Conservation (phyloP, 345 rosid genomes). For the Corchorus olitorius region DNA sequence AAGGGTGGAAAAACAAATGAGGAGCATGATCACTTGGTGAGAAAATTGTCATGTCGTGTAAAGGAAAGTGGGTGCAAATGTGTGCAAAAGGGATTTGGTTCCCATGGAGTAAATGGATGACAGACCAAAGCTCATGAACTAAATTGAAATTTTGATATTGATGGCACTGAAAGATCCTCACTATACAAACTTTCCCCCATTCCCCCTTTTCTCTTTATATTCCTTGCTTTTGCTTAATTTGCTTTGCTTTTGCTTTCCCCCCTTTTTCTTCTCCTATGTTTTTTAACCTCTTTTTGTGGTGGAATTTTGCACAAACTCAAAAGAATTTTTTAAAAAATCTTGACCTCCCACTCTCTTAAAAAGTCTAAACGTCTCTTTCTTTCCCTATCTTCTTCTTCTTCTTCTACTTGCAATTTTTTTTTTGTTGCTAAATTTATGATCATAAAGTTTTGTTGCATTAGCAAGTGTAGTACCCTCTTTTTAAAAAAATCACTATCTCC, state of each 20-base stretch:
- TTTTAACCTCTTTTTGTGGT: slow-evolving; percentile 18
- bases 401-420: slow-evolving; percentile 1
- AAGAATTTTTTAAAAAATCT: slow-evolving; percentile 31
- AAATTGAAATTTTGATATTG: slow-evolving; percentile 26
- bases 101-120: slow-evolving; percentile 54
- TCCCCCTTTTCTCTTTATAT: background rate
- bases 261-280: slow-evolving; percentile 7
- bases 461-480: background rate
- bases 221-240: background rate
- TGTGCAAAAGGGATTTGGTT: slow-evolving; percentile 41
- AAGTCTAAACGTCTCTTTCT: slow-evolving; percentile 33
- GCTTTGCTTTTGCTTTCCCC: slow-evolving; percentile 3
- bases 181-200: slow-evolving; percentile 11
- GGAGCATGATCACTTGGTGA: slow-evolving; percentile 40
- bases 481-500: slow-evolving; percentile 25
- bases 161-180: slow-evolving; percentile 50
- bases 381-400: slow-evolving; percentile 1
- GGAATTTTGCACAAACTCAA: slow-evolving; percentile 38
- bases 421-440: background rate
- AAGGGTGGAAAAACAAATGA: slow-evolving; percentile 13
- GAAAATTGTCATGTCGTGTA: slow-evolving; percentile 58
- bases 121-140: slow-evolving; percentile 54
- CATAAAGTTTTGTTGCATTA: slow-evolving; percentile 9
- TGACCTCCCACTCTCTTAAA: slow-evolving; percentile 38
- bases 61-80: slow-evolving; percentile 58